Evolutionary conservation across 2,329 filamentous ascomycete genomes (phyloP).

Genomic region (Penicillium sp.): DNA sequence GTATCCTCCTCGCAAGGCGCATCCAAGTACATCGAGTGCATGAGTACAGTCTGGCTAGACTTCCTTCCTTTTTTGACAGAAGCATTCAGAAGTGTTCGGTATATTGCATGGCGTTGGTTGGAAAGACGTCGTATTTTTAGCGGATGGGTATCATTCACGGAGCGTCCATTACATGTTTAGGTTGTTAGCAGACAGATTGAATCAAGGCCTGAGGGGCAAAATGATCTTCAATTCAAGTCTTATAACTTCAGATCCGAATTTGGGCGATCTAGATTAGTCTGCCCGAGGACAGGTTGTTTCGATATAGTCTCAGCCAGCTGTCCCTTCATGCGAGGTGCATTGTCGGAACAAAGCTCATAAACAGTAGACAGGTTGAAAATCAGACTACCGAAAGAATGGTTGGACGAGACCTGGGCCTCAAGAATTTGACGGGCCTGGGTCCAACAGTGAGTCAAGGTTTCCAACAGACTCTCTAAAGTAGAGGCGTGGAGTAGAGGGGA

Average conservation of each 20-base stretch:
- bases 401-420: conserved; percentile 60
- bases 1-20: conserved; percentile 21
- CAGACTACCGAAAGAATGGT: conserved; percentile 69
- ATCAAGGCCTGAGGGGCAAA: conserved; percentile 7
- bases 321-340: conserved; percentile 65
- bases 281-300: conserved; percentile 50
- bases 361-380: conserved; percentile 88
- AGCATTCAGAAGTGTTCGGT: conserved; percentile 16
- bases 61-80: conserved; percentile 1
- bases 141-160: conserved; percentile 7
- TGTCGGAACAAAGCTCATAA: conserved; percentile 86
- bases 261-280: conserved; percentile 65
- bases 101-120: conserved; percentile 22
- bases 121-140: conserved; percentile 11
- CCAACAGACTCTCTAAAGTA: background rate
- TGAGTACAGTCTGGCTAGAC: conserved; percentile 2
- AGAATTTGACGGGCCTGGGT: conserved; percentile 62
- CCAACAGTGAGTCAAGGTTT: conserved; percentile 5
- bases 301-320: conserved; percentile 68
- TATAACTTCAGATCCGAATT: conserved; percentile 74
- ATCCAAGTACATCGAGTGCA: conserved; percentile 9
- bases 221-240: conserved; percentile 16
- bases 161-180: conserved; percentile 12
- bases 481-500: background rate
- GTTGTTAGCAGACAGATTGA: conserved; percentile 12